A percentile compares a stretch with the other conserved stretches of the same genome.
Evolutionary conservation across 2,329 filamentous ascomycete genomes (phyloP).

Genomic region (Paracamarosporium sp.): DNA sequence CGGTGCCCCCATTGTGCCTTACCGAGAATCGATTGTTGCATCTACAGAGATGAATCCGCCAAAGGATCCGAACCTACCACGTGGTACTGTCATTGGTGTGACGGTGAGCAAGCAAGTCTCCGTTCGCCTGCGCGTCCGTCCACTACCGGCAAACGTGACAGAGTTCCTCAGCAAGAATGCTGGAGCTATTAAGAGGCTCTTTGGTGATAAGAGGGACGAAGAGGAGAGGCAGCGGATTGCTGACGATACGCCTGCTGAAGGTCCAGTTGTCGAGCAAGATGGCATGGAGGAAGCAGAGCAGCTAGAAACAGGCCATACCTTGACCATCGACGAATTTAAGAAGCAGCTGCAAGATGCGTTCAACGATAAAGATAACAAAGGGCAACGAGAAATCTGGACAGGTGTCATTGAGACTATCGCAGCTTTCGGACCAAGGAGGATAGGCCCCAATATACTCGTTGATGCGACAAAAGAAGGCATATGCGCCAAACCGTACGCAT

Average conservation of each 20-base stretch:
- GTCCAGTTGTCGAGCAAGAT: constrained; percentile 58
- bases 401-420: constrained; percentile 79
- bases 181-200: constrained; percentile 78
- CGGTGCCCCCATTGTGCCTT: constrained; percentile 93
- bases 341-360: constrained; percentile 73
- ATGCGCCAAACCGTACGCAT: constrained; percentile 72
- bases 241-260: constrained; percentile 44
- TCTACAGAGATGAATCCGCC: constrained; percentile 92
- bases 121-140: constrained; percentile 77
- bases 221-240: constrained; percentile 48
- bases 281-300: constrained; percentile 59
- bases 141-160: constrained; percentile 78
- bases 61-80: constrained; percentile 82
- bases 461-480: constrained; percentile 77
- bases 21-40: constrained; percentile 87
- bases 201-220: constrained; percentile 70
- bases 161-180: constrained; percentile 85
- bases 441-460: constrained; percentile 87
- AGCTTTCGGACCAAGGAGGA: constrained; percentile 86
- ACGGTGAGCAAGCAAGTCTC: constrained; percentile 88
- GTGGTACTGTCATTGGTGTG: constrained; percentile 76
- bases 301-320: constrained; percentile 61
- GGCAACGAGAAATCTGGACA: constrained; percentile 78
- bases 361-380: constrained; percentile 73
- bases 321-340: constrained; percentile 80